Conservation (phyloP, 768 basidiomycete species). For the Leucosporidium scottii region DNA sequence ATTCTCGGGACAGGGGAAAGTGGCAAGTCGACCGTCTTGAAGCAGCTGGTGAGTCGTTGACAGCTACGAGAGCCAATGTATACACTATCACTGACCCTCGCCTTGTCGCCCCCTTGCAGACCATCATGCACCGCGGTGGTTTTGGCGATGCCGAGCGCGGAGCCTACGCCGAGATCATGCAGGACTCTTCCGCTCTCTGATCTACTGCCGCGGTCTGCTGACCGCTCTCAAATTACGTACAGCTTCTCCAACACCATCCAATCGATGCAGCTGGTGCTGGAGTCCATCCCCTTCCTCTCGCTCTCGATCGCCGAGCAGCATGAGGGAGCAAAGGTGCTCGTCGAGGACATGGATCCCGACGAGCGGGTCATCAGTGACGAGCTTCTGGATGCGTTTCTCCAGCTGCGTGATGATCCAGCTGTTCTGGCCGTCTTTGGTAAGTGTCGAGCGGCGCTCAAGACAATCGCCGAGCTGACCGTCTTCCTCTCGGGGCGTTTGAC, state of each 20-base stretch:
- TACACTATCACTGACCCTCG: too few species aligned
- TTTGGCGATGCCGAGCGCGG: slow-evolving; percentile 85
- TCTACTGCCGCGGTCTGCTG: too few species aligned
- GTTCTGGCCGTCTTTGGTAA: slow-evolving; percentile 76
- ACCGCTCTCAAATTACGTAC: too few species aligned
- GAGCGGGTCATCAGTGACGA: slow-evolving; percentile 54
- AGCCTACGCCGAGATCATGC: slow-evolving; percentile 92
- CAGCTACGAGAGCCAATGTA: too few species aligned
- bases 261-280: slow-evolving; percentile 88
- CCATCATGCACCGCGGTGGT: slow-evolving; percentile 66
- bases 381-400: slow-evolving; percentile 67
- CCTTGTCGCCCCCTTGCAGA: slow-evolving; percentile 52
- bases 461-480: neutral
- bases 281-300: slow-evolving; percentile 69
- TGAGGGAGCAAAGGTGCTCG: slow-evolving; percentile 45
- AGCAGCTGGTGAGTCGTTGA: neutral
- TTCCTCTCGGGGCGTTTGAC: neutral
- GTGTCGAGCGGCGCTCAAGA: slow-evolving; percentile 55
- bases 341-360: slow-evolving; percentile 27
- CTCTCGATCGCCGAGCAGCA: slow-evolving; percentile 66
- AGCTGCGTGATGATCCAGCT: slow-evolving; percentile 67
- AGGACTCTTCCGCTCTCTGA: too few species aligned
- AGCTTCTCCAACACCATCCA: slow-evolving; percentile 48
- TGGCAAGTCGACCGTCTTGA: slow-evolving; percentile 18
- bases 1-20: slow-evolving; percentile 35